Base-by-base conservation (phyloP, 1,284 basidiomycete species). In the Chalciporus sp. region DNA sequence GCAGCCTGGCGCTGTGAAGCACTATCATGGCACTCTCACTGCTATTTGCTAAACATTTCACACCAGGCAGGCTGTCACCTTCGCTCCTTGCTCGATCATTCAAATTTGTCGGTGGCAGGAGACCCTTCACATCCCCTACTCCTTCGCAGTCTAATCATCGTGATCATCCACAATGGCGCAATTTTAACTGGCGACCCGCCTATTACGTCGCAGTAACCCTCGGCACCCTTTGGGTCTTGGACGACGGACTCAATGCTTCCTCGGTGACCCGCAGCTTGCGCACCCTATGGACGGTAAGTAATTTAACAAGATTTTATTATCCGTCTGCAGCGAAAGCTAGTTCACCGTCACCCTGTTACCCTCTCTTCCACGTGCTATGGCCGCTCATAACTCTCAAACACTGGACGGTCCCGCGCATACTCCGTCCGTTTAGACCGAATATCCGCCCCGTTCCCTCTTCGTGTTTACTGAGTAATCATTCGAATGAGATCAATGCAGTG, bases 191-290 rank as follows among this genome's bases (percentile, higher is more conserved):
- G 28, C 67, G 78, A 52, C 61, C 73, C 1, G 73, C 67, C 7
- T 79, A 76, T 51, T 79, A 76, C 50, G 46, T 74, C 20, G 60
- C 71, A 4, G 46, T 72, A 1, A 74, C 77, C 0, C 58, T 81
- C 8, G 80, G 79, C 0, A 66, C 71, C 0, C 63, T 79, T 7
- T 90, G 81, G 66, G 61, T 74, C 5, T 61, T 77, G 4, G 90
- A 93, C 64, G 75, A 69, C 47, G 63, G 80, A 16, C 82, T 78
- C 61, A 87, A 91, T 65, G 90, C 88, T 0, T 86, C 85, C 27
- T 82, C 90, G 0, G 69, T 90, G 2, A 67, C 66, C 4, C 73
- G 90, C 47, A 91, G 85, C 63, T 49, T 86, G 45, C 73, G 86
- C 53, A 91, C 90, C 1, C 72, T 85, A 9, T 86, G 81, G 74